Evolutionary conservation across 345 rosid genomes (phyloP).

Genomic region (Ceriops decandra): DNA sequence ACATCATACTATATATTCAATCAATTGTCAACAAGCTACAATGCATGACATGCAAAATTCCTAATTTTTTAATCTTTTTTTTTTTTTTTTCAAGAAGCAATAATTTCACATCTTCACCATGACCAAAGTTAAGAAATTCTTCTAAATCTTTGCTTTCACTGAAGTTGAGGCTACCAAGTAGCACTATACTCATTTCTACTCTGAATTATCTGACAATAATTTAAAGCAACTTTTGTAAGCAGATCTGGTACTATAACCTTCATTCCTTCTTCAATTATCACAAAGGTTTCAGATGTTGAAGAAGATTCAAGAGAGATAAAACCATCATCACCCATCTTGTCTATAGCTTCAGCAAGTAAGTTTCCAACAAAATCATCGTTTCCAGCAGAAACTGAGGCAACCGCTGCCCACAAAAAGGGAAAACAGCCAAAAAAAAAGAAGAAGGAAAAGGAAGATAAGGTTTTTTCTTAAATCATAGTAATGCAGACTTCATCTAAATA

Average conservation of each 20-base stretch:
- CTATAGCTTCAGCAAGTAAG: conserved; percentile 67
- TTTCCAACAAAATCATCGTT: conserved; percentile 71
- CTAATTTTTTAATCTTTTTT: background rate
- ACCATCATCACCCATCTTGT: conserved; percentile 82
- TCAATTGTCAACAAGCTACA: background rate
- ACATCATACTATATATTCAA: background rate
- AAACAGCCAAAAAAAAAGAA: background rate
- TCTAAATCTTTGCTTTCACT: background rate
- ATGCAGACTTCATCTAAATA: background rate
- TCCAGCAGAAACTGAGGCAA: conserved; percentile 89
- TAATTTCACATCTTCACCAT: background rate
- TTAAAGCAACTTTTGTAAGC: conserved; percentile 3
- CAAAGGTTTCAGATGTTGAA: conserved; percentile 59
- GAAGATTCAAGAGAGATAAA: conserved; percentile 77
- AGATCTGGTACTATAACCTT: conserved; percentile 43
- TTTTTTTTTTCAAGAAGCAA: background rate
- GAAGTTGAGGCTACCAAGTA: background rate
- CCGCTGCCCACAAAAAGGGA: conserved; percentile 39
- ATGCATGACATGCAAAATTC: background rate
- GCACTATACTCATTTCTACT: background rate
- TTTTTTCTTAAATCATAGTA: background rate
- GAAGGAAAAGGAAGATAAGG: conserved; percentile 14
- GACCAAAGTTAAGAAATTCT: background rate
- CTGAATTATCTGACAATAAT: background rate
- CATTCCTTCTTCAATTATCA: conserved; percentile 81